Percentiles rank a stretch among this genome's conserved stretches.
These are phyloP conservation scores for Trametes meyenii DNA, from an alignment of 768 basidiomycete genomes.

Conservation along the genomic window DNA sequence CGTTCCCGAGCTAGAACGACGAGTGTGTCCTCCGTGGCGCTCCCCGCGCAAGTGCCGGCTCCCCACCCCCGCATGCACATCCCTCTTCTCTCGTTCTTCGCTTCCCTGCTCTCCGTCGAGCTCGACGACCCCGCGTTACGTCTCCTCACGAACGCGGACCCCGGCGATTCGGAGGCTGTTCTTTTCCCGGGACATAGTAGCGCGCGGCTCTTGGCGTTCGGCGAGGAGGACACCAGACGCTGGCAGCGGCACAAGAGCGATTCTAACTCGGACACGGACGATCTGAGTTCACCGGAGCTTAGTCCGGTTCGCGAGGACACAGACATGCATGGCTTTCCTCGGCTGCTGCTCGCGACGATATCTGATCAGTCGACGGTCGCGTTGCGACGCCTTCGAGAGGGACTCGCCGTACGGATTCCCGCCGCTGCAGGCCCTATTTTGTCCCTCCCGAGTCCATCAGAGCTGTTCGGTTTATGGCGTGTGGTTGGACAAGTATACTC, in stretches of 20 bases:
- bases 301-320: not conserved
- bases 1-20: conserved; percentile 17
- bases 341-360: conserved; percentile 20
- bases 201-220: conserved; percentile 11
- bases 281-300: not conserved
- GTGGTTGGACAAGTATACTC: conserved; percentile 26
- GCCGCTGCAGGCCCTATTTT: conserved; percentile 8
- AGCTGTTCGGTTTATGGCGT: conserved; percentile 23
- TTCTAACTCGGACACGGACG: not conserved
- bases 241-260: not conserved
- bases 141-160: conserved; percentile 38
- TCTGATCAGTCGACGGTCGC: conserved; percentile 24
- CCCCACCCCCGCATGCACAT: conserved; percentile 39
- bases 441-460: conserved; percentile 10
- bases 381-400: conserved; percentile 22
- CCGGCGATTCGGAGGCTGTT: conserved; percentile 31
- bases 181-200: conserved; percentile 37
- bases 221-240: not conserved
- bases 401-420: conserved; percentile 12
- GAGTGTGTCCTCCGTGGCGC: conserved; percentile 9
- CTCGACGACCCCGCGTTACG: conserved; percentile 43
- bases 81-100: conserved; percentile 42
- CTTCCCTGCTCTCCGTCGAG: conserved; percentile 41
- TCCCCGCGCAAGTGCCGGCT: not conserved
- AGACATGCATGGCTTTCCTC: conserved; percentile 18